Conservation (phyloP, 352 stramenopile species). For the Globisporangium uncinulatum region DNA sequence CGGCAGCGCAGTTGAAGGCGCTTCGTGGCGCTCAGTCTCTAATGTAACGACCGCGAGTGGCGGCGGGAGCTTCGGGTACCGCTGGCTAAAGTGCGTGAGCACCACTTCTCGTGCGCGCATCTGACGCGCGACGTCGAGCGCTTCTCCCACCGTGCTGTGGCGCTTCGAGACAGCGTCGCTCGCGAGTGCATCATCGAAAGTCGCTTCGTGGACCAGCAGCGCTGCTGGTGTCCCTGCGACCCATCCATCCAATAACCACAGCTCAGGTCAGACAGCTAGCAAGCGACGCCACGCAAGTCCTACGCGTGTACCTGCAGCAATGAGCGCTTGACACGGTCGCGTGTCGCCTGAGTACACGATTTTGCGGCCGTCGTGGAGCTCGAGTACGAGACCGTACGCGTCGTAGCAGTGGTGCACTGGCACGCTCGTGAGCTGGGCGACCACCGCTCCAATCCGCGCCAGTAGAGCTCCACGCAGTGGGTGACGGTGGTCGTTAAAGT, state of each 20-base stretch:
- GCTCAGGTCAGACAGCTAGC: too few relatives aligned
- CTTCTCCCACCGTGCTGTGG: conserved; percentile 92
- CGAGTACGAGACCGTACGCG: conserved; percentile 67
- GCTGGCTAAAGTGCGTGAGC: conserved; percentile 95
- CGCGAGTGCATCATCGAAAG: conserved; percentile 95
- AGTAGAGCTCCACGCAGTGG: conserved; percentile 23
- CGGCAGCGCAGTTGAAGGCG: too few relatives aligned
- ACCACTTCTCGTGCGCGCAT: conserved; percentile 84
- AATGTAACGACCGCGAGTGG: conserved; percentile 3
- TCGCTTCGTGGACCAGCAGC: conserved; percentile 96
- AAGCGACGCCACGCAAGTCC: neutral
- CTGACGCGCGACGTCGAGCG: conserved; percentile 69
- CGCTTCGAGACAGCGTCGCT: conserved; percentile 90
- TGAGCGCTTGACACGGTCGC: conserved; percentile 78
- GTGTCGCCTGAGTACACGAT: conserved; percentile 93
- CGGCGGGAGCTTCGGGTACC: conserved; percentile 57
- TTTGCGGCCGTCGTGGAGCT: conserved; percentile 37
- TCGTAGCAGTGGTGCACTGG: conserved; percentile 80
- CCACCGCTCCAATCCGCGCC: conserved; percentile 19
- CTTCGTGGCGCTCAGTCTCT: too few relatives aligned
- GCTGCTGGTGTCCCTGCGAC: conserved; percentile 32
- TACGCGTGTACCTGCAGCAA: conserved; percentile 26
- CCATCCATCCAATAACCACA: too few relatives aligned
- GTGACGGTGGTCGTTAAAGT: conserved; percentile 41
- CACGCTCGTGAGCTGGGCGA: conserved; percentile 46